phyloP scores from a whole-genome alignment of 352 stramenopile genomes.

The Pythium phragmiticola region DNA sequence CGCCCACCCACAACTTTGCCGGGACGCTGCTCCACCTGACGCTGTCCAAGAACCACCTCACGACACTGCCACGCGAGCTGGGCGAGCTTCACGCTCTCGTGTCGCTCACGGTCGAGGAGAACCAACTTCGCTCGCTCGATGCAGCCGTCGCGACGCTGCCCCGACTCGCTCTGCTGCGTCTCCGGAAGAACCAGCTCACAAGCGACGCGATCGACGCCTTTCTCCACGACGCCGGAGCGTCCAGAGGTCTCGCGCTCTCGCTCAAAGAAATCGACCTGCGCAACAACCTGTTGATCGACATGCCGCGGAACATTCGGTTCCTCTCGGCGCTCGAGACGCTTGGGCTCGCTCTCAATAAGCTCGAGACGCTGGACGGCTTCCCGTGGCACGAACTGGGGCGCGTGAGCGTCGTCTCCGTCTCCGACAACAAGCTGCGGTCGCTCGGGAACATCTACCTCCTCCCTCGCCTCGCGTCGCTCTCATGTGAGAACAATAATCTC shows the following conservation, averaged over 20 bases:
- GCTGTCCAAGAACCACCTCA: constrained; percentile 66
- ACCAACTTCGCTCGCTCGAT: constrained; percentile 50
- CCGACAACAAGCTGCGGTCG: constrained; percentile 74
- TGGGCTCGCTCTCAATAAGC: constrained; percentile 67
- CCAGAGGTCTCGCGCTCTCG: not conserved
- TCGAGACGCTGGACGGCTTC: constrained; percentile 67
- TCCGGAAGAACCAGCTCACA: constrained; percentile 76
- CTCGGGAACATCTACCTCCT: constrained; percentile 64
- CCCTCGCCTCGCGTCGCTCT: constrained; percentile 62
- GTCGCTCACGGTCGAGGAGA: constrained; percentile 72
- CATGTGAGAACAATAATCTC: constrained; percentile 87
- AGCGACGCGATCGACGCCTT: constrained; percentile 43
- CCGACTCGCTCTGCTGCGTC: constrained; percentile 53
- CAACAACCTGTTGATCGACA: constrained; percentile 52
- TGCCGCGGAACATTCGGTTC: constrained; percentile 40
- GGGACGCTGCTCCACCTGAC: constrained; percentile 61
- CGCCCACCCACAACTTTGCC: constrained; percentile 35
- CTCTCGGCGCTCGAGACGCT: constrained; percentile 56
- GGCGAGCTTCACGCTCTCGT: constrained; percentile 44
- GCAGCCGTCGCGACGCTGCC: constrained; percentile 40
- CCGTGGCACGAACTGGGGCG: constrained; percentile 48
- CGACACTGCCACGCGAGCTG: constrained; percentile 40
- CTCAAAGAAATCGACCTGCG: constrained; percentile 71
- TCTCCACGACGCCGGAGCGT: constrained; percentile 24
- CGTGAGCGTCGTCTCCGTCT: constrained; percentile 61